Evolutionary conservation across 2,329 filamentous ascomycete species (phyloP), one percentile per base, ranked within the genome.

Genomic region (Ceratocystis diversiconidia): DNA sequence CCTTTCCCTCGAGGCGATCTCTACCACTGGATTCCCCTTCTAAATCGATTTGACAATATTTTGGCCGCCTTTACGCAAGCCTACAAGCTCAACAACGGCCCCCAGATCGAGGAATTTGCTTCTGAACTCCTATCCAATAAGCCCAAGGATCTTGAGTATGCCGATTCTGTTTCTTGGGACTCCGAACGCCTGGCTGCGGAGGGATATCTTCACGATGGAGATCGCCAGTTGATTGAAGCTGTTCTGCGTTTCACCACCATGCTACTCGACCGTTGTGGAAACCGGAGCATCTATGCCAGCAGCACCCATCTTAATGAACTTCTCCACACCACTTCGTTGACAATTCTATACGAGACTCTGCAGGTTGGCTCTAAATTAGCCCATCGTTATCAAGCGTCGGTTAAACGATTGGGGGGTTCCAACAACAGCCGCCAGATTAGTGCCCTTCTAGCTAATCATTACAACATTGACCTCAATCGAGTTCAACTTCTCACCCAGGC

Each of bases 21-120:
- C 36, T 97, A 97, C 74, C 92, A 99, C 79, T 99, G 95, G 95
- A 96, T 99, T 70, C 87, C 89, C 32, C 82, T 96, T 28, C 78
- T 99, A 68, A 95, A 99, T 75, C 87, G 91, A 66, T 97, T 99
- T 75, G 94, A 99, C 75, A 84, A 83, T 72, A 85, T 97, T 69
- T 79, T 99, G 50, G 90, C 95, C 71, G 79, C 84, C 48, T 91
- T 95, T 74, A 90, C 86, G 74, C 80, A 83, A 66, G 86, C 85
- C 69, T 99, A 99, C 77, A 85, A 85, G 68, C 79, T 99, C 65
- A 84, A 85, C 68, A 82, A 87, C 67, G 90, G 90, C 0, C 90
- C 91, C 1, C 95, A 99, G 75, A 83, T 80, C 60, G 82, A 85
- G 70, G 84, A 89, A 32, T 96, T 97, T 71, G 80, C 80, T 68